Percentiles rank a stretch among this genome's conserved stretches.
phyloP scores from a whole-genome alignment of 352 stramenopile genomes.

The Halophytophthora polymorphica region DNA sequence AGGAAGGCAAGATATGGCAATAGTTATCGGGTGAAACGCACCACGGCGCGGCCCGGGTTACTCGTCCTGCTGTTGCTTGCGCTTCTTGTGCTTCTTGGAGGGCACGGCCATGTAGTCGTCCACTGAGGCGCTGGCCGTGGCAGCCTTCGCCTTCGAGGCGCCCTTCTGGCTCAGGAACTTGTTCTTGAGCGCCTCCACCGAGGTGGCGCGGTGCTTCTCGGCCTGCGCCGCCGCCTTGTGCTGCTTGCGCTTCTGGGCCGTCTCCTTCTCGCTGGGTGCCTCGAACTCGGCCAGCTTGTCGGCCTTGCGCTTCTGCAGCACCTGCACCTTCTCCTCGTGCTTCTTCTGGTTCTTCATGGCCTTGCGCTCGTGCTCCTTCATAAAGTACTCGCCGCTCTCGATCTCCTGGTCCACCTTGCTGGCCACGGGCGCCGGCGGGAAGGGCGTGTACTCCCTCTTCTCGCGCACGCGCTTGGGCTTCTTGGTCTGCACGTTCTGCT shows the following conservation, averaged over 20 bases:
- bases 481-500: conserved; percentile 98
- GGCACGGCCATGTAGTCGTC: conserved; percentile 70
- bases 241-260: conserved; percentile 75
- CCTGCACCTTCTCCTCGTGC: conserved; percentile 53
- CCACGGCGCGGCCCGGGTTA: conserved; percentile 11
- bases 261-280: conserved; percentile 75
- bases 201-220: conserved; percentile 47
- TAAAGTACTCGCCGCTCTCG: conserved; percentile 99
- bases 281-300: conserved; percentile 76
- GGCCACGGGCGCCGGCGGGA: conserved; percentile 93
- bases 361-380: conserved; percentile 95
- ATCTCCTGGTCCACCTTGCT: conserved; percentile 99
- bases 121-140: conserved; percentile 31
- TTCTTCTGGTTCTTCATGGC: conserved; percentile 90
- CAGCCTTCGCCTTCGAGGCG: conserved; percentile 32
- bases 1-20: not conserved
- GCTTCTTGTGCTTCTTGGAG: conserved; percentile 47
- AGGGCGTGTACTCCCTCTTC: conserved; percentile 98
- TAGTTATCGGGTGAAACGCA: conserved; percentile 1
- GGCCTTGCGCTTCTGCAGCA: conserved; percentile 62
- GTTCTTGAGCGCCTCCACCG: conserved; percentile 71
- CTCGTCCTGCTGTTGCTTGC: conserved; percentile 26
- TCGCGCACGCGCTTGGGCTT: conserved; percentile 89
- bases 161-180: conserved; percentile 80
- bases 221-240: conserved; percentile 44